Percentiles rank a stretch among this genome's conserved stretches.
Evolutionary conservation across 257 asterid species (phyloP).

Genomic region (Knoxia roxburghii): DNA sequence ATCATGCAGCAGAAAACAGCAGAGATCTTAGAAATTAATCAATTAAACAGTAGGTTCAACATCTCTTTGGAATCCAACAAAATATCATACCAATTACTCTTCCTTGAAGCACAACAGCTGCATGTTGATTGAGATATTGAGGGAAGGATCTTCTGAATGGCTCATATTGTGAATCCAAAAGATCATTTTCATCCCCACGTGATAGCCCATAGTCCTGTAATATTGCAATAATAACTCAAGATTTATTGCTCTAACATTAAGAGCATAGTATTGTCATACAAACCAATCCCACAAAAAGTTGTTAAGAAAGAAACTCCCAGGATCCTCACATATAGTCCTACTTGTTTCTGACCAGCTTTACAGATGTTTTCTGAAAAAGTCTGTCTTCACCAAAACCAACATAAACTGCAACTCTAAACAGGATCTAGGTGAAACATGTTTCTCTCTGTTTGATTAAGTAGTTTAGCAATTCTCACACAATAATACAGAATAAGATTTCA

Average conservation of each 20-base stretch:
- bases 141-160: conserved; percentile 77
- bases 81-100: conserved; percentile 66
- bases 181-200: conserved; percentile 56
- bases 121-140: conserved; percentile 89
- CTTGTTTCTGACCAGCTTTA: neutral
- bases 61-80: neutral
- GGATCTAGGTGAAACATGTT: too few species aligned
- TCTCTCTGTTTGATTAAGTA: neutral
- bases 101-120: conserved; percentile 98
- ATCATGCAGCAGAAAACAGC: too few species aligned
- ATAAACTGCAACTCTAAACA: neutral
- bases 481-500: neutral
- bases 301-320: neutral
- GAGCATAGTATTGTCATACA: neutral
- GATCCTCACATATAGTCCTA: neutral
- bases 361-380: neutral
- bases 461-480: neutral
- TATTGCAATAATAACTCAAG: conserved; percentile 1
- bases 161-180: conserved; percentile 70
- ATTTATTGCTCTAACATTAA: neutral
- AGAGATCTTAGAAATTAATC: too few species aligned
- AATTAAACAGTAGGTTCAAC: neutral
- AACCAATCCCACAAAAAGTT: neutral
- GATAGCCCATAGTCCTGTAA: conserved; percentile 81
- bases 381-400: neutral